A percentile compares a stretch with the other conserved stretches of the same genome.
These are phyloP conservation scores for Pouteria campechiana DNA, from an alignment of 179 eudicot genomes.

Conservation along the genomic window DNA sequence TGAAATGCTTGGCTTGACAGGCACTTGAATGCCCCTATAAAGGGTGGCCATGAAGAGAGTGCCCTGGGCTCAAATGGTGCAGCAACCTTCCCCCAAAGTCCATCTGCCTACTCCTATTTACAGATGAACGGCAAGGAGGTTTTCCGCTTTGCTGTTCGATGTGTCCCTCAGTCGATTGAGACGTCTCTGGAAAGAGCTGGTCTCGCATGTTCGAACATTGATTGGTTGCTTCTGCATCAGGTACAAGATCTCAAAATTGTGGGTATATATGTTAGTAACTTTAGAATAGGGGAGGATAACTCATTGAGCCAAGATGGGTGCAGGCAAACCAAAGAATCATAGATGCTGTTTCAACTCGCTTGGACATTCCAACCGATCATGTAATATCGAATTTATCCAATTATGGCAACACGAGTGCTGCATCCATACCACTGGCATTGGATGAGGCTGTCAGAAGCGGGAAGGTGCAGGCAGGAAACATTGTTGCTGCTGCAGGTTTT, in stretches of 20 bases:
- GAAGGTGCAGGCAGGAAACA: conserved; percentile 64
- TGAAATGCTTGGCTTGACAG: conserved; percentile 37
- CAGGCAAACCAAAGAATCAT: conserved; percentile 97
- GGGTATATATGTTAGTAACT: too few relatives aligned
- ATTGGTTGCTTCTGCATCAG: conserved; percentile 95
- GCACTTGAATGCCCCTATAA: conserved; percentile 61
- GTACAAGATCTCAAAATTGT: too few relatives aligned
- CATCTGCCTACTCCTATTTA: conserved; percentile 52
- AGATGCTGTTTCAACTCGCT: conserved; percentile 72
- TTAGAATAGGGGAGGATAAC: background rate
- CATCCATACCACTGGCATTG: conserved; percentile 89
- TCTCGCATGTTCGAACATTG: conserved; percentile 46
- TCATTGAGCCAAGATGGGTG: conserved; percentile 1
- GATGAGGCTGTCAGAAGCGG: conserved; percentile 92
- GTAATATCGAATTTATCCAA: conserved; percentile 83
- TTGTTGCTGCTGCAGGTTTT: conserved; percentile 84
- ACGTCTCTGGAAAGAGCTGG: conserved; percentile 74
- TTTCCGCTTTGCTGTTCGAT: conserved; percentile 74
- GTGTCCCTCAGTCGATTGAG: conserved; percentile 80
- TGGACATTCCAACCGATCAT: conserved; percentile 59
- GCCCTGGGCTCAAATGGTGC: conserved; percentile 45
- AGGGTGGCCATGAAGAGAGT: conserved; percentile 27
- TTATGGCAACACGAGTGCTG: conserved; percentile 92
- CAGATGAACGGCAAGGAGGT: conserved; percentile 93
- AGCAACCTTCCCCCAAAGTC: conserved; percentile 46